Evolutionary conservation across 2,329 filamentous ascomycete genomes (phyloP).

Genomic region (Gremmenia infestans): DNA sequence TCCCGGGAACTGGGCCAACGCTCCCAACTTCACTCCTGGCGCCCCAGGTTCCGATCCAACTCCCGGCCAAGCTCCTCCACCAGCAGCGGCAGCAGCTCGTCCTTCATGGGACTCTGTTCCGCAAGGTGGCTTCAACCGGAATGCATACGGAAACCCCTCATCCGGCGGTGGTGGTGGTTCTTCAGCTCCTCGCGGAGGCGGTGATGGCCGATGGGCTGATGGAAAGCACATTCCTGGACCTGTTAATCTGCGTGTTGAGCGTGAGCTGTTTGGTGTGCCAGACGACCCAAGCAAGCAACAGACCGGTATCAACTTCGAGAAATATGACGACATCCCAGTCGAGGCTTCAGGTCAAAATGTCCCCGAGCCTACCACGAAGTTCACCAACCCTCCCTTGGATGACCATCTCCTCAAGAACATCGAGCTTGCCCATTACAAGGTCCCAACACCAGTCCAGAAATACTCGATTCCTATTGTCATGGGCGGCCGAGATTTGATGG

Average conservation of each 20-base stretch:
- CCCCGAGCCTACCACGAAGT: conserved; percentile 83
- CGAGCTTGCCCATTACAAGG: conserved; percentile 87
- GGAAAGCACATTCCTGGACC: conserved; percentile 94
- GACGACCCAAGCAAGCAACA: conserved; percentile 95
- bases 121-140: conserved; percentile 43
- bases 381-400: conserved; percentile 92
- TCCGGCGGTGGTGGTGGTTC: conserved; percentile 38
- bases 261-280: conserved; percentile 85
- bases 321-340: conserved; percentile 99
- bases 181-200: conserved; percentile 66
- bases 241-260: conserved; percentile 82
- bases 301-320: conserved; percentile 99
- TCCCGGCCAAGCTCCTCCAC: conserved; percentile 24
- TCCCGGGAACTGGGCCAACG: conserved; percentile 31
- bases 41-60: background rate
- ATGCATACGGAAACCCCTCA: conserved; percentile 46
- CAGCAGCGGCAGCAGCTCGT: conserved; percentile 28
- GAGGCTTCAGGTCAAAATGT: conserved; percentile 93
- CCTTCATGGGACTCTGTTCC: conserved; percentile 34
- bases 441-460: conserved; percentile 96
- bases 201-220: conserved; percentile 93
- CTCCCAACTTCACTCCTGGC: conserved; percentile 34
- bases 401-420: conserved; percentile 93
- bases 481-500: conserved; percentile 97
- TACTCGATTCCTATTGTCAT: conserved; percentile 99